Evolutionary conservation across 495 filamentous ascomycete species (phyloP).

Genomic region (Neurospora intermedia): DNA sequence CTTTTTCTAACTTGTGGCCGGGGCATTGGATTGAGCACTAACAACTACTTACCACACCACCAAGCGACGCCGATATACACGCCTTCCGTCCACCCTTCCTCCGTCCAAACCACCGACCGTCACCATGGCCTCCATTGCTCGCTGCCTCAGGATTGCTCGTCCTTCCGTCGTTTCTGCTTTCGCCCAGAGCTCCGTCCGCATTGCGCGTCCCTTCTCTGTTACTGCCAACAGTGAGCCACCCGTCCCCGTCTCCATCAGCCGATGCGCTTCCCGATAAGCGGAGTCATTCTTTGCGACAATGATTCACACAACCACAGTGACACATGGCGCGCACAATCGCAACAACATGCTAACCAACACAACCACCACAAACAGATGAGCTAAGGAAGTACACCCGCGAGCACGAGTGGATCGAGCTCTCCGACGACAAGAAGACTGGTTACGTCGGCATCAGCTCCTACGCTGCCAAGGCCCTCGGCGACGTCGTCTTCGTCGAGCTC

Average conservation of each 20-base stretch:
- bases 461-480: conserved; percentile 81
- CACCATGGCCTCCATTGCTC: conserved; percentile 40
- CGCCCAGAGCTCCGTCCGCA: conserved; percentile 21
- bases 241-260: neutral
- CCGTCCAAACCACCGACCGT: neutral
- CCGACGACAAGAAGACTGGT: conserved; percentile 58
- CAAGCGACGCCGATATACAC: neutral
- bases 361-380: conserved; percentile 24
- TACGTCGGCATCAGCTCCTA: conserved; percentile 81
- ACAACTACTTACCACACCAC: neutral
- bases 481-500: conserved; percentile 95
- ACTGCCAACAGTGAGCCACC: conserved; percentile 32
- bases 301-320: neutral
- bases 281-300: neutral
- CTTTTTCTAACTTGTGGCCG: neutral
- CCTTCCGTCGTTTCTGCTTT: conserved; percentile 30
- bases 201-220: conserved; percentile 32
- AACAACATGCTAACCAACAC: conserved; percentile 2
- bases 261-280: neutral
- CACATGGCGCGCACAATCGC: neutral
- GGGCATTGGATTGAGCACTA: neutral
- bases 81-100: neutral
- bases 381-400: conserved; percentile 91
- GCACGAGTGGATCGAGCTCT: conserved; percentile 94
- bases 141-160: conserved; percentile 31